Evolutionary conservation across 768 basidiomycete species (phyloP).

Genomic region (Agaricus subrufescens): DNA sequence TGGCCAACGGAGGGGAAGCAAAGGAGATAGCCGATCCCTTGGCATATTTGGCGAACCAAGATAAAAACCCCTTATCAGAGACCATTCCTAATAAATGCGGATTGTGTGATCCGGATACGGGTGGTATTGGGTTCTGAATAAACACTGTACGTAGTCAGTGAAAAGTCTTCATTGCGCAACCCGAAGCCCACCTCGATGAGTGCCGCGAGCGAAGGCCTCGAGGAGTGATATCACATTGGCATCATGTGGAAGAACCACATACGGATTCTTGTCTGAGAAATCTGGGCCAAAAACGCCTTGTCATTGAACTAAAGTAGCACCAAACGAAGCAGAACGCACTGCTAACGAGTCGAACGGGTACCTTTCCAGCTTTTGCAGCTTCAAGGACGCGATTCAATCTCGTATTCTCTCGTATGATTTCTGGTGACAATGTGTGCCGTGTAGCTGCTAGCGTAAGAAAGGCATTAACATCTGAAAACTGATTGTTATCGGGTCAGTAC

Average conservation of each 20-base stretch:
- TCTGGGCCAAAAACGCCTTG: conserved; percentile 37
- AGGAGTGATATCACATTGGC: conserved; percentile 62
- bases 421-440: conserved; percentile 58
- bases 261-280: conserved; percentile 80
- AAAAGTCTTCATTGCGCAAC: neutral
- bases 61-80: conserved; percentile 67
- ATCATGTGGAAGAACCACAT: conserved; percentile 57
- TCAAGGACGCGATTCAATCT: conserved; percentile 65
- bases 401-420: conserved; percentile 54
- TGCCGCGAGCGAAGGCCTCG: conserved; percentile 62
- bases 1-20: neutral
- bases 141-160: neutral
- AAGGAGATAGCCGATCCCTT: conserved; percentile 34
- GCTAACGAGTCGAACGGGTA: conserved; percentile 73
- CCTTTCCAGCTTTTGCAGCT: conserved; percentile 70
- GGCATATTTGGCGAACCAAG: conserved; percentile 61
- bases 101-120: conserved; percentile 17
- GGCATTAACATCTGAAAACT: conserved; percentile 88
- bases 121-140: neutral
- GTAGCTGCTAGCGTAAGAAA: conserved; percentile 82
- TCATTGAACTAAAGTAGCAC: neutral
- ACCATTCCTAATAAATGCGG: conserved; percentile 62
- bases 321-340: conserved; percentile 40
- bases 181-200: conserved; percentile 55
- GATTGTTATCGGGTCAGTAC: neutral